Evolutionary conservation across 305 asterid species (phyloP).

Genomic region (Withania somnifera): DNA sequence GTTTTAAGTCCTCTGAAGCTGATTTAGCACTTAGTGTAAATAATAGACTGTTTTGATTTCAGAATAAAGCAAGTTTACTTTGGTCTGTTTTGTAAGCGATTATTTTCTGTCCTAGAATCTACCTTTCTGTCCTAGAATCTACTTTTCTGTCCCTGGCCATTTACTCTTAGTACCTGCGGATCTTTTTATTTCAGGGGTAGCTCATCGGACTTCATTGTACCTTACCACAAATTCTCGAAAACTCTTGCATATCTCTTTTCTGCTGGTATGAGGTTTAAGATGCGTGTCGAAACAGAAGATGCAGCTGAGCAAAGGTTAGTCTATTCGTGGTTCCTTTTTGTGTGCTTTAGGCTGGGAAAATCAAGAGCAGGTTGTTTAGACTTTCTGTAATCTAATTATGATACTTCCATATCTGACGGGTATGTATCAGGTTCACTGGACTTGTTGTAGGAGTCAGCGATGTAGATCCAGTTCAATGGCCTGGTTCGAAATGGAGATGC

Average conservation of each 20-base stretch:
- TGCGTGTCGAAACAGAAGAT: constrained; percentile 79
- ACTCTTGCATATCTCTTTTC: constrained; percentile 52
- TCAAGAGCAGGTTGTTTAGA: not conserved
- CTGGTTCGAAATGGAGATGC: constrained; percentile 92
- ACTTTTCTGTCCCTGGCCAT: not conserved
- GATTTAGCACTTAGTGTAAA: not conserved
- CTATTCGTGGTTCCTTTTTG: not conserved
- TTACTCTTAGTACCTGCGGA: not conserved
- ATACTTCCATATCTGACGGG: not conserved
- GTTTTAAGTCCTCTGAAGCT: not conserved
- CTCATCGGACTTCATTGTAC: constrained; percentile 67
- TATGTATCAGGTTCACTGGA: constrained; percentile 57
- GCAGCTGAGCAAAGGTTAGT: constrained; percentile 86
- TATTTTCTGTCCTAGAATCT: not conserved
- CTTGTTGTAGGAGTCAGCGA: constrained; percentile 65
- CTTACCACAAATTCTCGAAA: constrained; percentile 60
- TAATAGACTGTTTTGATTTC: not conserved
- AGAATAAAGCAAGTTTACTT: not conserved
- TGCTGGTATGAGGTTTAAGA: constrained; percentile 79
- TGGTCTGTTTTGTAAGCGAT: not conserved
- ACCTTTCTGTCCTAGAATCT: not conserved
- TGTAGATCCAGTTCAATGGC: constrained; percentile 82
- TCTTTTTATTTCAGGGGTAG: constrained; percentile 44
- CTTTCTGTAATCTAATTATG: not conserved
- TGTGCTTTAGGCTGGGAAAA: not conserved